Evolutionary conservation across 805 yeast species (phyloP), one percentile per base, ranked within the genome.

Genomic region (Saccharomycopsis oosterbeekiorum): DNA sequence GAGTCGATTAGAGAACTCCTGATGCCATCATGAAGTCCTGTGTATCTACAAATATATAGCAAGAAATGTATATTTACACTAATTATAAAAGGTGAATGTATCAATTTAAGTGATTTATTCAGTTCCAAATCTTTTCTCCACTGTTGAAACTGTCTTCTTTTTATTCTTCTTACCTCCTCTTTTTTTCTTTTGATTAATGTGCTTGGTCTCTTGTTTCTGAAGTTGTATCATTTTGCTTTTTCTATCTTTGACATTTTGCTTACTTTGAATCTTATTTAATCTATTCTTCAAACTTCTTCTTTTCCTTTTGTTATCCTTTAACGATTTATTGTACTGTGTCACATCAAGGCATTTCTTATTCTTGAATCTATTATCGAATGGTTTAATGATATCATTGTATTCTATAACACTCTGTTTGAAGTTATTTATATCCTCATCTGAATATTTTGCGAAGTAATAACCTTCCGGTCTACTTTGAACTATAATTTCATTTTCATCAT

Each of bases 121-220:
- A 1, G 64, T 62, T 56, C 56, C 56, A 29, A 56, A 62, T 41
- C 53, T 62, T 24, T 59, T 59, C 59, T 56, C 57, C 56, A 43
- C 57, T 8, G 59, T 11, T n/a, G 57, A 43, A 11, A 11, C 40
- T 6, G 41, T 17, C 41, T 59, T 61, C 60, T 62, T 62, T 43
- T 59, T 62, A 36, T 63, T 63, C 58, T 63, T 63, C 55, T 63
- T 63, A 14, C 65, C 65, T 10, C 65, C 65, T 43, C 65, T 53
- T 41, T 63, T 63, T 56, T 61, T 63, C 62, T 63, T 63, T 50
- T 63, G 65, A 34, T 53, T 57, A 19, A 62, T 26, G 6, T 53
- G 4, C 39, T 55, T 58, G 2, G 11, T 37, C n/a, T 55, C 40
- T n/a, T 50, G 42, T 36, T 55, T 39, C 39, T 55, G 51, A 36